A percentile compares a stretch with the other conserved stretches of the same genome.
Conservation (phyloP, 2,329 filamentous ascomycete genomes). For the Tolypocladium tundrense region DNA sequence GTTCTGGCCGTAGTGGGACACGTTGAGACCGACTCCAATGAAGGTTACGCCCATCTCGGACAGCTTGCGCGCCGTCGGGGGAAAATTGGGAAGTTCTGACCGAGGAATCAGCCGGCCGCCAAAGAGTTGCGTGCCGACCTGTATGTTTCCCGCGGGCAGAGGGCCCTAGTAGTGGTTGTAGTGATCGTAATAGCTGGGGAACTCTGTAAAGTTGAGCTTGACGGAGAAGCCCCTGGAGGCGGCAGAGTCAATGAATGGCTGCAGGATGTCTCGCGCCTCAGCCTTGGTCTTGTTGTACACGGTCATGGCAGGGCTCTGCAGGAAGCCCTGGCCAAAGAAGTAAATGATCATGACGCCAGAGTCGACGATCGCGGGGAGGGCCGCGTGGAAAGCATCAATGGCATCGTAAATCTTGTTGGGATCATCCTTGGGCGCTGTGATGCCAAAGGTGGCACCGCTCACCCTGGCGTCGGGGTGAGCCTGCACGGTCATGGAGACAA, state of each 20-base stretch:
- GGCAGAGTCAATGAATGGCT: constrained; percentile 10
- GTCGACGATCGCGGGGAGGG: no score
- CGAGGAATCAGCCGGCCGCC: constrained; percentile 33
- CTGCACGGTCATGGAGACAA: no score
- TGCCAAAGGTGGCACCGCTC: no score
- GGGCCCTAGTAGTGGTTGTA: constrained; percentile 31
- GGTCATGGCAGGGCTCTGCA: no score
- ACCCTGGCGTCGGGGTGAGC: no score
- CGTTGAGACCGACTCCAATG: constrained; percentile 17
- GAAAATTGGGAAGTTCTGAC: constrained; percentile 14
- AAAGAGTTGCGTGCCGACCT: constrained; percentile 16
- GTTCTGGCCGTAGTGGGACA: constrained; percentile 13
- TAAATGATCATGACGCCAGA: no score
- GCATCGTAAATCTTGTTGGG: no score
- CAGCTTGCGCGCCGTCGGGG: constrained; percentile 5
- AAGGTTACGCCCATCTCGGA: constrained; percentile 13
- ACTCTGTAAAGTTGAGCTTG: constrained; percentile 10
- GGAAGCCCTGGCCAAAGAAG: no score
- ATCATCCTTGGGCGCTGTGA: no score
- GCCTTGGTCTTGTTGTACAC: no score
- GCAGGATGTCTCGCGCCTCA: constrained; percentile 17
- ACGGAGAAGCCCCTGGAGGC: constrained; percentile 7
- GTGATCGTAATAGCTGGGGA: constrained; percentile 25
- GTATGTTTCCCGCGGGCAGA: constrained; percentile 23
- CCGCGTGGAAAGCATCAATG: no score